Base-by-base conservation (phyloP, 2,329 filamentous ascomycete genomes). In the Apiospora arundinis region DNA sequence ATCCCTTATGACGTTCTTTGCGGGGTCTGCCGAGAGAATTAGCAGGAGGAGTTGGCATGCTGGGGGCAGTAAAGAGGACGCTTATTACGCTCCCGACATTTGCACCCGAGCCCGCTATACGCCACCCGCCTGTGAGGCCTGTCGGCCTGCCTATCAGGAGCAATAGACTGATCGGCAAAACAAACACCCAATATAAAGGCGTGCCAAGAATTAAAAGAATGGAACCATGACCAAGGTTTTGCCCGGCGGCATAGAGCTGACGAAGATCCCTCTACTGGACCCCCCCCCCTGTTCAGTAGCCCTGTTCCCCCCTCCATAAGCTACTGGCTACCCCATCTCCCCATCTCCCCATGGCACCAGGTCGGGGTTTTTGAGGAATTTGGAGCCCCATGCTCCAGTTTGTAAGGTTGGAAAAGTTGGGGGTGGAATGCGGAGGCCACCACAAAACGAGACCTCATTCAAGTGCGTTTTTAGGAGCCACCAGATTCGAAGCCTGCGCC, bases 341-440 rank as follows among this genome's bases (percentile, higher is more conserved):
- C 32, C 32, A 32, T 32, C 32, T 32, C 66, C 66, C 66, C 66
- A 67, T 67, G 63, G 63, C 63, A 67, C 63, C 56, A 67, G 42
- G 23, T 67, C 42, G 66, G 42, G 52, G 52, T 11, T 4, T 25
- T 25, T 52, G 23, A 14, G 12, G 12, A 37, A 9, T 21, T 60
- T 60, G 52, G 52, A n/a, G 52, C 52, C 56, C 56, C 56, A n/a
- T 63, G 56, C 56, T 63, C 56, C 56, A 63, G 56, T 63, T 63
- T 63, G 18, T 63, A 63, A 63, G 56, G 56, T 63, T 63, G 56
- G 21, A n/a, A 63, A 40, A n/a, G 21, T 63, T 40, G 56, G 56
- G 56, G 56, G 18, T 6, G 8, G n/a, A 63, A 63, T 63, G 56
- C 56, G 56, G 56, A 63, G 56, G 32, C 18, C 14, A 18, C 28